A percentile compares a stretch with the other conserved stretches of the same genome.
phyloP scores from a whole-genome alignment of 371 early-diverging fungal species.

The Mucor sp. region DNA sequence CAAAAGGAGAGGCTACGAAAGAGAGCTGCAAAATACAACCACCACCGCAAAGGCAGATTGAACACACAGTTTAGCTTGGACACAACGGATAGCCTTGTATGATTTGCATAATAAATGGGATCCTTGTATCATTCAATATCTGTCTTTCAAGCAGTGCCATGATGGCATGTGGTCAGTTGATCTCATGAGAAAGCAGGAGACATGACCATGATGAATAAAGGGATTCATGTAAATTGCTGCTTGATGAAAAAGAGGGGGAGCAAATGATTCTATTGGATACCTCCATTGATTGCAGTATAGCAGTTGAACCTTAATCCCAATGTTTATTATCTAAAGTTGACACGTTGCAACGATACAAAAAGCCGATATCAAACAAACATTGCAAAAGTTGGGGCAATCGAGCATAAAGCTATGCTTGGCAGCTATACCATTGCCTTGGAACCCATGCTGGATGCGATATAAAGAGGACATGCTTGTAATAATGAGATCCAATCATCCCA shows the following conservation, averaged over 20 bases:
- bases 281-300: not conserved
- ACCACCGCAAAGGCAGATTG: conserved; percentile 21
- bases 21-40: conserved; percentile 22
- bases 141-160: not conserved
- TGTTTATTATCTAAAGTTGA: not conserved
- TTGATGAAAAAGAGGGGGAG: no score
- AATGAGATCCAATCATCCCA: not conserved
- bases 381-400: not conserved
- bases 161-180: no score
- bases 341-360: not conserved
- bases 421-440: no score
- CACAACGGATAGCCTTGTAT: not conserved
- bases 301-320: not conserved
- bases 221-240: no score
- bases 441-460: not conserved
- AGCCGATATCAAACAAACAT: not conserved
- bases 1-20: conserved; percentile 7
- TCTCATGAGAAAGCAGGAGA: no score
- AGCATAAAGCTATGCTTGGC: no score
- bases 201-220: no score
- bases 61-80: conserved; percentile 17
- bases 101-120: not conserved
- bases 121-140: not conserved
- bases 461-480: not conserved
- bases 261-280: no score